Conservation (phyloP, 202 grass and related monocot genomes). For the Zoysia matrella region DNA sequence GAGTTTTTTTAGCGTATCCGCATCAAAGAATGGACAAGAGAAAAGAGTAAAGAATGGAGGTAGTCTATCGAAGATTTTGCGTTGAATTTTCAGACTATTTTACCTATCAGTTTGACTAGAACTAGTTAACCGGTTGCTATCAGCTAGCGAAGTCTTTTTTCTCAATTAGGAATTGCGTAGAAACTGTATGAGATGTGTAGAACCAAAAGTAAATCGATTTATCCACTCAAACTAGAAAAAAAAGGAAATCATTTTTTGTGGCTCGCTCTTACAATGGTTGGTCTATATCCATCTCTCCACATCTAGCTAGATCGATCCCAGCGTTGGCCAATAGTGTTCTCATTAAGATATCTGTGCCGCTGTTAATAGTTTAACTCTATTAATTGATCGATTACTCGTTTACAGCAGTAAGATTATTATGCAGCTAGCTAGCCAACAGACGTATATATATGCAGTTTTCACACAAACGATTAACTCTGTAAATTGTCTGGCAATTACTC, state of each 20-base stretch:
- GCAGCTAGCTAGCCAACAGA: too few relatives aligned
- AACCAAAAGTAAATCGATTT: background rate
- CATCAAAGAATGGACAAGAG: background rate
- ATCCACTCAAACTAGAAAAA: background rate
- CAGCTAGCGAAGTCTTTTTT: background rate
- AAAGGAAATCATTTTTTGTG: background rate
- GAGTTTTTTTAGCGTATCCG: too few relatives aligned
- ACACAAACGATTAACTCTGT: too few relatives aligned
- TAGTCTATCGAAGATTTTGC: background rate
- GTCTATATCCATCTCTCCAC: background rate
- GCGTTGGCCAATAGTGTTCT: background rate
- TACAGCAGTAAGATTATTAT: too few relatives aligned
- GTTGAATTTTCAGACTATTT: background rate
- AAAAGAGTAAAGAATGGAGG: background rate
- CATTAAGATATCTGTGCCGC: too few relatives aligned
- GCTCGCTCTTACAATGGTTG: background rate
- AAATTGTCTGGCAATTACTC: too few relatives aligned
- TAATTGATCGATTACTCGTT: too few relatives aligned
- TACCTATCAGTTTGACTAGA: background rate
- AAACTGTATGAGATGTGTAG: slow-evolving; percentile 16
- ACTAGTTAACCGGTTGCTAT: slow-evolving; percentile 8
- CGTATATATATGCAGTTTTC: too few relatives aligned
- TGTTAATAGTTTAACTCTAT: too few relatives aligned
- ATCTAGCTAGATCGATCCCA: background rate
- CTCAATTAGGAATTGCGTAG: slow-evolving; percentile 9